A percentile compares a stretch with the other conserved stretches of the same genome.
phyloP scores from a whole-genome alignment of 31 red algal species.

The Porphyra umbilicalis region DNA sequence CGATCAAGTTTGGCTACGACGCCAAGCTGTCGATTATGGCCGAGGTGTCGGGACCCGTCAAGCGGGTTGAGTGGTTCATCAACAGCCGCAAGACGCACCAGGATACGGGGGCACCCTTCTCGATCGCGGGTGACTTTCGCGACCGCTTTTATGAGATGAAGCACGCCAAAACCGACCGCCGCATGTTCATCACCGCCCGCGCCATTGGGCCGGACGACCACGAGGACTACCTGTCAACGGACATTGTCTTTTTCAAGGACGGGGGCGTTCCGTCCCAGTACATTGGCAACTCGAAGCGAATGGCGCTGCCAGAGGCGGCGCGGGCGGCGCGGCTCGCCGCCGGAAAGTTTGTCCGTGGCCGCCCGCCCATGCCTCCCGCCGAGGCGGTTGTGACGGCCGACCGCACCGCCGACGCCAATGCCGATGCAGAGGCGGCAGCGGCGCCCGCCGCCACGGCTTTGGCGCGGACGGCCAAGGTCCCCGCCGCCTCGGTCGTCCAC shows the following conservation, averaged over 20 bases:
- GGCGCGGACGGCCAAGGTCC: neutral
- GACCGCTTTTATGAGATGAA: slow-evolving; percentile 24
- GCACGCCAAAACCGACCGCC: slow-evolving; percentile 22
- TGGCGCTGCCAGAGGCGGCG: neutral
- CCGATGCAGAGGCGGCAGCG: neutral
- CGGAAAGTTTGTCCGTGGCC: neutral
- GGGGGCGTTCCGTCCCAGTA: neutral
- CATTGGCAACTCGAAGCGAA: neutral
- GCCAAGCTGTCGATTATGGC: slow-evolving; percentile 33
- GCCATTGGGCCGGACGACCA: neutral
- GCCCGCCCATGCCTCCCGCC: neutral
- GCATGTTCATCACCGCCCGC: neutral
- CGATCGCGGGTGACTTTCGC: slow-evolving; percentile 22
- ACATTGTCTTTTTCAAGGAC: neutral
- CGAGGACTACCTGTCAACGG: neutral
- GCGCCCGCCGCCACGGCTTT: neutral
- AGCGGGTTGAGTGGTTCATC: slow-evolving; percentile 33
- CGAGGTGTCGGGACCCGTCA: slow-evolving; percentile 22
- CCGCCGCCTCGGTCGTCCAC: neutral
- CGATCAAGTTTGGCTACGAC: slow-evolving; percentile 13
- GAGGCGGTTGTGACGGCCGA: too few species aligned
- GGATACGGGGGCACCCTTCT: slow-evolving; percentile 14
- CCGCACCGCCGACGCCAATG: too few species aligned
- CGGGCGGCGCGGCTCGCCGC: neutral
- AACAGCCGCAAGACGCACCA: slow-evolving; percentile 28